Percentiles rank a stretch among this genome's conserved stretches.
Conservation (phyloP, 208 protist species). For the Eutreptiella sp. region DNA sequence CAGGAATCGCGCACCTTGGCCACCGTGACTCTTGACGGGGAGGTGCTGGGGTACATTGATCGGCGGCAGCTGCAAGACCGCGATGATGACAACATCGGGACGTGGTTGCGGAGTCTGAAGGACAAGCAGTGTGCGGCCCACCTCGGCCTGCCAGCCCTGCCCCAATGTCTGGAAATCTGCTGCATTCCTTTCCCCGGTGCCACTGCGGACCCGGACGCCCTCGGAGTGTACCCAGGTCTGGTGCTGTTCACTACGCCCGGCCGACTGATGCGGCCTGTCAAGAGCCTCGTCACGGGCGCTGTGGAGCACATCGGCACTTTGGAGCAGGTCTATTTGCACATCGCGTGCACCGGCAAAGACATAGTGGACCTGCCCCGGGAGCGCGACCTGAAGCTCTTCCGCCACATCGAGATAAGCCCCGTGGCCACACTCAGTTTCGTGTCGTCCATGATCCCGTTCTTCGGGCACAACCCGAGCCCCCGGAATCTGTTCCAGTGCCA, state of each 20-base stretch:
- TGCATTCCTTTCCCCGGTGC: too few species aligned
- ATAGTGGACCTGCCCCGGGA: slow-evolving; percentile 63
- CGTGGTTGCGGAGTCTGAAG: too few species aligned
- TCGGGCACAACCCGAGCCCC: slow-evolving; percentile 99
- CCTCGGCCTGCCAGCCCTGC: too few species aligned
- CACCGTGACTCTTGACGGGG: slow-evolving; percentile 83
- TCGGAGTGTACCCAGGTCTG: slow-evolving; percentile 66
- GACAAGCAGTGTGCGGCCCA: too few species aligned
- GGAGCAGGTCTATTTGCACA: slow-evolving; percentile 97
- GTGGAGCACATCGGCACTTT: slow-evolving; percentile 84
- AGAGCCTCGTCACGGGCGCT: slow-evolving; percentile 53
- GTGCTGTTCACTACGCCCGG: slow-evolving; percentile 80
- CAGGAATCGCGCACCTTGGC: neutral
- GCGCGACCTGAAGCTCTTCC: slow-evolving; percentile 63
- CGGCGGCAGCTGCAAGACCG: neutral
- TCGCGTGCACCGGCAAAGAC: slow-evolving; percentile 80
- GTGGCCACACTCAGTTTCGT: slow-evolving; percentile 92
- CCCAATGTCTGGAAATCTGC: too few species aligned
- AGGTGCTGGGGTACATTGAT: slow-evolving; percentile 70
- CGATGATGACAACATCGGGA: too few species aligned
- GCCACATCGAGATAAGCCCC: slow-evolving; percentile 89
- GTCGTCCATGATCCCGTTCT: slow-evolving; percentile 97
- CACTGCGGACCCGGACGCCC: too few species aligned
- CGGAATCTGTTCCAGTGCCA: slow-evolving; percentile 99
- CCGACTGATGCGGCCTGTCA: slow-evolving; percentile 90